Evolutionary conservation across 305 asterid genomes (phyloP).

Genomic region (Coffea humblotiana): DNA sequence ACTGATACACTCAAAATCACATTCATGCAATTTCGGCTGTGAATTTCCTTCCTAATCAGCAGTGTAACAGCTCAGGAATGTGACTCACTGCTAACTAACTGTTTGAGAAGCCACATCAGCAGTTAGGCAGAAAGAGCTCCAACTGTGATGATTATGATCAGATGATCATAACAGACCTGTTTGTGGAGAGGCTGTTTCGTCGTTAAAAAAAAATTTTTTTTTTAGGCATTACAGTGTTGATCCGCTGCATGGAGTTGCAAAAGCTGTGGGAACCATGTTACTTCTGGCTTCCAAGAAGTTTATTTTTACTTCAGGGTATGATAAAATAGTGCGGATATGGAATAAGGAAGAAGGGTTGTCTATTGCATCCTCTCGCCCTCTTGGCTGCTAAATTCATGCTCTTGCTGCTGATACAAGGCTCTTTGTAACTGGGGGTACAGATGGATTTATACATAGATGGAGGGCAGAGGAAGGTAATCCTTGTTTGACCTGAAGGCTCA

Average conservation of each 20-base stretch:
- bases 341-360: constrained; percentile 81
- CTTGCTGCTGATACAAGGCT: constrained; percentile 81
- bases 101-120: too few relatives aligned
- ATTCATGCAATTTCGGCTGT: too few relatives aligned
- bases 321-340: constrained; percentile 89
- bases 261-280: constrained; percentile 76
- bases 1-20: too few relatives aligned
- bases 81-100: too few relatives aligned
- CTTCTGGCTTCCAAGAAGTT: constrained; percentile 74
- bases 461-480: constrained; percentile 75
- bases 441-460: constrained; percentile 95
- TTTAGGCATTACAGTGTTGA: constrained; percentile 72
- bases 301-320: constrained; percentile 87
- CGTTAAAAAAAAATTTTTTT: constrained; percentile 64
- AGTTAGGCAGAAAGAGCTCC: too few relatives aligned
- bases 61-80: too few relatives aligned
- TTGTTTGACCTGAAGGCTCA: constrained; percentile 68
- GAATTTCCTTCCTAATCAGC: too few relatives aligned
- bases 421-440: constrained; percentile 86
- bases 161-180: constrained; percentile 34
- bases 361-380: constrained; percentile 69
- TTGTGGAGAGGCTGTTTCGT: constrained; percentile 81
- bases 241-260: constrained; percentile 75
- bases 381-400: constrained; percentile 91
- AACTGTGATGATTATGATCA: too few relatives aligned